Evolutionary conservation across 768 basidiomycete species (phyloP).

Genomic region (Kondoa malvinella): DNA sequence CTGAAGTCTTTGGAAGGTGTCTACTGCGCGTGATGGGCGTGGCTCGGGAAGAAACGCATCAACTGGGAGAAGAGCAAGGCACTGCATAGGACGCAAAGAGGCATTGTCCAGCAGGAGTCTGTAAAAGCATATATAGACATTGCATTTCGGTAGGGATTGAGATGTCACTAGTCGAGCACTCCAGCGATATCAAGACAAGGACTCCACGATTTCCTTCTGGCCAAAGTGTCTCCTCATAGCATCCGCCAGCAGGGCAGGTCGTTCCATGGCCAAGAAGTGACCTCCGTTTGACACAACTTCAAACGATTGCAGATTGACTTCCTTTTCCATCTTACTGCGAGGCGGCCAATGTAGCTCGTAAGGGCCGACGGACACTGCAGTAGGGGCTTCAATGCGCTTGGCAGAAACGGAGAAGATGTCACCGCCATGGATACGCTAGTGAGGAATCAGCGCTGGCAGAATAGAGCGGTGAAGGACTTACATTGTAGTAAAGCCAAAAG

Average conservation of each 20-base stretch:
- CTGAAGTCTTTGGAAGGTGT: background rate
- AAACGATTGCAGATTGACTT: constrained; percentile 11
- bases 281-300: constrained; percentile 14
- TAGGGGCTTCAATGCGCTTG: constrained; percentile 11
- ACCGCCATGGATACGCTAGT: background rate
- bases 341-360: constrained; percentile 17
- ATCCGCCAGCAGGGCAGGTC: constrained; percentile 13
- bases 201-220: constrained; percentile 5
- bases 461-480: background rate
- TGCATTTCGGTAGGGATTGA: too few relatives aligned
- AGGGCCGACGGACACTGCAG: constrained; percentile 8
- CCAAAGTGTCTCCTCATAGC: constrained; percentile 11
- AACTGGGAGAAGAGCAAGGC: background rate
- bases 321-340: constrained; percentile 6
- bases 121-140: too few relatives aligned
- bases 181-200: too few relatives aligned
- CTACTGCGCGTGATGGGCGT: background rate
- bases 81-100: background rate
- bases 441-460: background rate
- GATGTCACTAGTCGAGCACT: too few relatives aligned
- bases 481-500: constrained; percentile 17
- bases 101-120: too few relatives aligned
- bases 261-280: constrained; percentile 18
- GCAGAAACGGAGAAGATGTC: constrained; percentile 5
- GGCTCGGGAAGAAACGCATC: background rate